A percentile compares a stretch with the other conserved stretches of the same genome.
These are phyloP conservation scores for Trichoderma koningiopsis DNA, from an alignment of 2,329 filamentous ascomycete genomes.

Conservation along the genomic window DNA sequence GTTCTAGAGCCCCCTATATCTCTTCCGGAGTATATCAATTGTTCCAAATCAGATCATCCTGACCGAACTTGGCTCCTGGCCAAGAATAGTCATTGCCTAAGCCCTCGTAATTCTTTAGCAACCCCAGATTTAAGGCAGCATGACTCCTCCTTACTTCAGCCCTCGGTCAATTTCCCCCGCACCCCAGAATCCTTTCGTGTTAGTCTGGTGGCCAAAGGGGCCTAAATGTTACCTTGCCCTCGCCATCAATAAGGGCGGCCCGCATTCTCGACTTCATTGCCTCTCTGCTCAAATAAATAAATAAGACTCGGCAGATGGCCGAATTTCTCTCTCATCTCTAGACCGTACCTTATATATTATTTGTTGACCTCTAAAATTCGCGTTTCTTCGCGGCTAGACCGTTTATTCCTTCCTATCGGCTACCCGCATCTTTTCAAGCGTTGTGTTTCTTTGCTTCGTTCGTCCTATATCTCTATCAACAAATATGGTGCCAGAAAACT, in stretches of 20 bases:
- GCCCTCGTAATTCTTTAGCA: not conserved
- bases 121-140: not conserved
- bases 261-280: not conserved
- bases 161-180: not conserved
- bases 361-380: not conserved
- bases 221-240: not conserved
- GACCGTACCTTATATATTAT: not conserved
- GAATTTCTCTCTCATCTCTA: not conserved
- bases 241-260: not conserved
- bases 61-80: not conserved
- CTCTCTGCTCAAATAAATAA: not conserved
- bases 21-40: no score
- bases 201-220: not conserved
- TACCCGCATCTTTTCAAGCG: not conserved
- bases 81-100: not conserved
- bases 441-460: not conserved
- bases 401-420: not conserved
- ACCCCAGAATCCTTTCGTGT: not conserved
- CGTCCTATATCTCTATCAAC: not conserved
- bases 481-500: conserved; percentile 2
- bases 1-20: not conserved
- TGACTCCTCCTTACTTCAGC: not conserved
- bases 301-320: not conserved
- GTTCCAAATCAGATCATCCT: not conserved
- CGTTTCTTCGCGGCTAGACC: not conserved